These are phyloP conservation scores for Boletellus dicymbophilus DNA, from an alignment of 1,284 basidiomycete genomes.

Conservation along the genomic window DNA sequence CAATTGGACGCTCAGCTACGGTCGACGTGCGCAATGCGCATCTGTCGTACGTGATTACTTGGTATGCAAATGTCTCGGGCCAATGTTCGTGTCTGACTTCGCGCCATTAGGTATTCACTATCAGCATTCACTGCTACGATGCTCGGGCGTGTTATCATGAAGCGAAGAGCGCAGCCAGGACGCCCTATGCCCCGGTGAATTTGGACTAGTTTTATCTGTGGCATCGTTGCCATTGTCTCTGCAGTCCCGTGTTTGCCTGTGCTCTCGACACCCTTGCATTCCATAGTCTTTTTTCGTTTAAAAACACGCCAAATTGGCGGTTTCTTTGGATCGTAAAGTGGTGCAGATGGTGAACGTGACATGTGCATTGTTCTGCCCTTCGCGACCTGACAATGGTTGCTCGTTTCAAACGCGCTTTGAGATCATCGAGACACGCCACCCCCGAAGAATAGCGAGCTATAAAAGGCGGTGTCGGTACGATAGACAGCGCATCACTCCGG, in stretches of 20 bases:
- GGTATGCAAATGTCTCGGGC: conserved; percentile 50
- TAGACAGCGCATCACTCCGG: neutral
- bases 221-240: neutral
- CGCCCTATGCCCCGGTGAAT: conserved; percentile 30
- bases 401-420: conserved; percentile 4
- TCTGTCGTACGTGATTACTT: conserved; percentile 94
- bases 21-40: conserved; percentile 96
- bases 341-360: conserved; percentile 2
- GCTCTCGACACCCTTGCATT: neutral
- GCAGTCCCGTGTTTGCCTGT: conserved; percentile 7
- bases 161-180: conserved; percentile 28
- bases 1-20: conserved; percentile 82
- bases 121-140: conserved; percentile 60
- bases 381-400: conserved; percentile 7
- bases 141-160: conserved; percentile 32
- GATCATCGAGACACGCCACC: conserved; percentile 10
- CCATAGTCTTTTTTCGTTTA: conserved; percentile 1
- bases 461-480: conserved; percentile 7
- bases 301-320: neutral
- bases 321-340: neutral
- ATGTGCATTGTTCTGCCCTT: conserved; percentile 4
- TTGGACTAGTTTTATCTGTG: neutral
- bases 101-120: conserved; percentile 60
- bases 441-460: conserved; percentile 3
- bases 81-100: conserved; percentile 2